Evolutionary conservation across 2,329 filamentous ascomycete genomes (phyloP).

Genomic region (Stemphylium lycopersici): DNA sequence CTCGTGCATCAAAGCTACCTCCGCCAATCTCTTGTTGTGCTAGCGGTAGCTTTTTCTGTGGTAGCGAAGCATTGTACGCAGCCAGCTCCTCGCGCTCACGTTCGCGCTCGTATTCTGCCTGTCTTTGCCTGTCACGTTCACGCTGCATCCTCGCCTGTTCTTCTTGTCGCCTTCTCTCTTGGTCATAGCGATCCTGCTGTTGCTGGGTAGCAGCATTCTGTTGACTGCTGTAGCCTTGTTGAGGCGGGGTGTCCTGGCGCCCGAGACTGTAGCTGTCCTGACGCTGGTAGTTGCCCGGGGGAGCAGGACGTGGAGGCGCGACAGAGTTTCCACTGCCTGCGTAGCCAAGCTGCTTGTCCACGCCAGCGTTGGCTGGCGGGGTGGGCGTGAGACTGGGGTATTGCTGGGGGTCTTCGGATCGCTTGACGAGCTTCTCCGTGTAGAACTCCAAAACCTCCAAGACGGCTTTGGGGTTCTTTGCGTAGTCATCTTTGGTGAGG

Average conservation of each 20-base stretch:
- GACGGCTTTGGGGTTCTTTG: slow-evolving; percentile 78
- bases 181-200: slow-evolving; percentile 36
- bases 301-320: slow-evolving; percentile 56
- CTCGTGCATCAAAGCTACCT: slow-evolving; percentile 56
- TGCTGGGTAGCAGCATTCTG: slow-evolving; percentile 45
- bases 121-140: slow-evolving; percentile 48
- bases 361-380: slow-evolving; percentile 58
- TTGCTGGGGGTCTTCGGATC: slow-evolving; percentile 71
- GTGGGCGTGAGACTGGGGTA: slow-evolving; percentile 73
- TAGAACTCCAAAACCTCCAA: slow-evolving; percentile 86
- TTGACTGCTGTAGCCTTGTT: slow-evolving; percentile 34
- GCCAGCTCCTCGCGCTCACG: slow-evolving; percentile 72
- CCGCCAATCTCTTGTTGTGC: slow-evolving; percentile 90
- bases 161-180: slow-evolving; percentile 46
- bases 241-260: slow-evolving; percentile 42
- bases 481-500: slow-evolving; percentile 98
- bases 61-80: slow-evolving; percentile 87
- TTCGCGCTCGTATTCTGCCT: slow-evolving; percentile 53
- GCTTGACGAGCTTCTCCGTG: slow-evolving; percentile 77
- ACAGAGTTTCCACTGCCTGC: slow-evolving; percentile 52
- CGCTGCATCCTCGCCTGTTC: slow-evolving; percentile 45
- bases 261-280: slow-evolving; percentile 54
- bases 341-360: slow-evolving; percentile 59
- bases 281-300: slow-evolving; percentile 50
- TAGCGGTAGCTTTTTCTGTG: slow-evolving; percentile 77